phyloP scores from a whole-genome alignment of 129 eudicot species.

The Flaveria ramosissima region DNA sequence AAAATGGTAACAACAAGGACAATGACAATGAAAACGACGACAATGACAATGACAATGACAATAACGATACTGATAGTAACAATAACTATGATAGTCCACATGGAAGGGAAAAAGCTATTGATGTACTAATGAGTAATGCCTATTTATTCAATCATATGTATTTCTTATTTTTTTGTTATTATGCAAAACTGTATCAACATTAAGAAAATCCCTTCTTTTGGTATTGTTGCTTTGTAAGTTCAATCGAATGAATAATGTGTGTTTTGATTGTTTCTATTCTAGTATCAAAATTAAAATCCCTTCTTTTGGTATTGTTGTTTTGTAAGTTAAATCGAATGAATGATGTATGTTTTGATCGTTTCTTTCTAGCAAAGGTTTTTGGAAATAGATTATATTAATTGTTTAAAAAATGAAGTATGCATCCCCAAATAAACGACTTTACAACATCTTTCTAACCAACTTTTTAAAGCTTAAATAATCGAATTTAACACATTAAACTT shows the following conservation, averaged over 20 bases:
- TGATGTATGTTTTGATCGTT: not conserved
- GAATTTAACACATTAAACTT: not conserved
- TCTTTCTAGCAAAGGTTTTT: not conserved
- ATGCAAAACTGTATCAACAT: not conserved
- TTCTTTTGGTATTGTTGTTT: constrained; percentile 4
- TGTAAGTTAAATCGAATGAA: not conserved
- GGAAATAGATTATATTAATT: not conserved
- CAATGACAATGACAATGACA: too few relatives aligned
- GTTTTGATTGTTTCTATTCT: not conserved
- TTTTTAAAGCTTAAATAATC: not conserved
- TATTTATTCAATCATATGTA: not conserved
- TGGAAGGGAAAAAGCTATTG: too few relatives aligned
- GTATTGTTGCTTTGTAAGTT: too few relatives aligned
- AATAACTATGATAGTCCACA: too few relatives aligned
- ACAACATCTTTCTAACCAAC: not conserved
- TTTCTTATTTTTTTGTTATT: constrained; percentile 4
- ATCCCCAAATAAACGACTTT: not conserved
- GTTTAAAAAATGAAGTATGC: not conserved
- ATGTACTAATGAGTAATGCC: too few relatives aligned
- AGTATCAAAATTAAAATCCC: not conserved
- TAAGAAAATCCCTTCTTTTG: not conserved
- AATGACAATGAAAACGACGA: too few relatives aligned
- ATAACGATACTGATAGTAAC: too few relatives aligned
- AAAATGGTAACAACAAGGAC: too few relatives aligned
- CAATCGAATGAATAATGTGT: too few relatives aligned